Base-by-base conservation (phyloP, 768 basidiomycete genomes). In the Calocybe cyanea region DNA sequence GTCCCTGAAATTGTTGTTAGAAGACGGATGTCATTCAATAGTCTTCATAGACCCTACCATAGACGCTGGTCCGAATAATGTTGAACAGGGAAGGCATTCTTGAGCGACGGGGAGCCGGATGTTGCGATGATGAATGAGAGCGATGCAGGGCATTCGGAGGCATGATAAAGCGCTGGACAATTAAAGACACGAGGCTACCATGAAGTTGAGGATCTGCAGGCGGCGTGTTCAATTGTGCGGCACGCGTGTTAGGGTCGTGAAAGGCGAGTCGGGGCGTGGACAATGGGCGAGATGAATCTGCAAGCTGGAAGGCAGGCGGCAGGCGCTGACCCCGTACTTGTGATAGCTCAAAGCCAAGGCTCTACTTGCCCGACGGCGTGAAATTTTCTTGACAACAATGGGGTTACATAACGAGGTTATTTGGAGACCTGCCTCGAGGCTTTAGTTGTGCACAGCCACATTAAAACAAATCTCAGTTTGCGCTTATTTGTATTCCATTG, bases 31-130 rank as follows among this genome's bases (percentile, higher is more conserved):
- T 37, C 11, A 19, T 23, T n/a, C 30, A 34, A 15, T 36, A 36
- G 43, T 45, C 41, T 39, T n/a, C 56, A 24, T 10, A 35, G 44
- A 14, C 56, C 80, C 52, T 62, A 84, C 87, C 71, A 71, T 87
- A 90, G 51, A 87, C 71, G 57, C 75, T 72, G 43, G 72, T 70
- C 57, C 87, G 75, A 60, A 85, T 68, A 53, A 79, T 79, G 63
- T 79, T 85, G 73, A 90, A 88, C 54, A 77, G 67, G 34, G 82
- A 76, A 52, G 84, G 77, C 85, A 88, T 87, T 54, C 74, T 64
- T 57, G 63, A 59, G 59, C 64, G 68, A 46, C 61, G 57, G 45
- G 57, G 55, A 49, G 43, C n/a, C 28, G 45, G 25, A 25, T 38
- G 50, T 40, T 38, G 28, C 28, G 37, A 42, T 41, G 43, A 54